Base-by-base conservation (phyloP, 192 early-diverging fungal genomes). In the Glomus cerebriforme region DNA sequence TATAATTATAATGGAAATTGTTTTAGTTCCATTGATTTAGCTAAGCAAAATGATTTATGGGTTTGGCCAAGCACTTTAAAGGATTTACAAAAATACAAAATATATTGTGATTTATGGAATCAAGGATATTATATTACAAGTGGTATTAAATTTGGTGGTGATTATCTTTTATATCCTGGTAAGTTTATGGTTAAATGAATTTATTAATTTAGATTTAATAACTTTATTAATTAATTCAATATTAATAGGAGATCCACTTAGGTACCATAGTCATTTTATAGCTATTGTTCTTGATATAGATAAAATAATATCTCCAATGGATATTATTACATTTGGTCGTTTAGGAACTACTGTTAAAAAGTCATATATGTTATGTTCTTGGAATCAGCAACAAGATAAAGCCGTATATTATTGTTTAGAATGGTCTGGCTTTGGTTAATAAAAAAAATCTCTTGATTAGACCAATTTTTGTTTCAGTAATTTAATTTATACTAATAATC, bases 71-170 rank as follows among this genome's bases (percentile, higher is more conserved):
- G 32, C 1, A 81, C 79, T 5, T 73, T 72, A 3, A 43, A 74
- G 26, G 87, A 91, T 4, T 26, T 74, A 17, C 22, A 80, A 45
- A 84, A 83, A 27, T 86, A 79, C 43, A 75, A 69, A 22, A 81
- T 95, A 10, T 97, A 88, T 83, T 81, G 82, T 49, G 82, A 91
- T 70, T 83, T 97, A 26, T 93, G 93, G 89, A 54, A 81, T 1
- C 81, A 83, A 6, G 88, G 91, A 4, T 94, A 86, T 76, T 95
- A 86, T 80, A 78, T 96, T 7, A 92, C 92, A 1, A 80, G 85
- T 19, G 95, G 92, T 31, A 85, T 90, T 72, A 95, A 95, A 80
- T 97, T 94, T 86, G 96, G 96, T 9, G 95, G 93, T 10, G 94
- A 97, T 74, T 97, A 90, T 81, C 82, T 97, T 12, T 80, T 93